Evolutionary conservation across 176 grass and related monocot genomes (phyloP).

Genomic region (Ensete ventricosum): DNA sequence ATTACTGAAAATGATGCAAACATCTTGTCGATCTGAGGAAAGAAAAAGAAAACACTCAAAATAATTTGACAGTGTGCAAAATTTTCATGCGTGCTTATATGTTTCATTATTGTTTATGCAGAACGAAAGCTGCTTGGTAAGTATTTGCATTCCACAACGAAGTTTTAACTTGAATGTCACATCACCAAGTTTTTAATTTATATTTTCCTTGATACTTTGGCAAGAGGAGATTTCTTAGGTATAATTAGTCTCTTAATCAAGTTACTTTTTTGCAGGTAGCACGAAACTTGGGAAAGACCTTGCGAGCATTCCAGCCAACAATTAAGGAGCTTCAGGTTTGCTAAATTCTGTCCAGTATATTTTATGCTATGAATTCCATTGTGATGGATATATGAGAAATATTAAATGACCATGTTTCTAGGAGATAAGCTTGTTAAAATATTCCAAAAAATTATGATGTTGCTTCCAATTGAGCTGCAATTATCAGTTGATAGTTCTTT

Average conservation of each 20-base stretch:
- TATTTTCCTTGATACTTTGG: not conserved
- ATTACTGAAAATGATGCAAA: too few relatives aligned
- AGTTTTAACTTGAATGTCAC: not conserved
- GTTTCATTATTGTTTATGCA: too few relatives aligned
- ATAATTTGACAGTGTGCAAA: too few relatives aligned
- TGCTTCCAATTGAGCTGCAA: slow-evolving; percentile 2
- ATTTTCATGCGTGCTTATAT: too few relatives aligned
- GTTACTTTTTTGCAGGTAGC: slow-evolving; percentile 45
- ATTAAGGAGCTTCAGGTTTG: slow-evolving; percentile 88
- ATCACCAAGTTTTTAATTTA: not conserved
- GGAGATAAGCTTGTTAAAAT: not conserved
- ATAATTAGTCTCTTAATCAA: not conserved
- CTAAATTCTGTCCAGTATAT: slow-evolving; percentile 8
- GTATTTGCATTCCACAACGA: too few relatives aligned
- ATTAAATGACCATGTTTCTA: not conserved
- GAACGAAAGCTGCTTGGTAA: too few relatives aligned
- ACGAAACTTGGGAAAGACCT: slow-evolving; percentile 74
- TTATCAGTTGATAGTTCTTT: slow-evolving; percentile 16
- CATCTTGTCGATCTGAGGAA: too few relatives aligned
- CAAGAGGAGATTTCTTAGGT: not conserved
- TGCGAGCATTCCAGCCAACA: slow-evolving; percentile 91
- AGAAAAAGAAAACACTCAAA: too few relatives aligned
- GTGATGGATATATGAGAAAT: not conserved
- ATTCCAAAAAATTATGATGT: not conserved
- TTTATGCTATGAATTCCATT: not conserved